Percentiles rank a stretch among this genome's conserved stretches.
These are phyloP conservation scores for Friedmanniomyces simplex DNA, from an alignment of 495 filamentous ascomycete genomes.

Conservation along the genomic window DNA sequence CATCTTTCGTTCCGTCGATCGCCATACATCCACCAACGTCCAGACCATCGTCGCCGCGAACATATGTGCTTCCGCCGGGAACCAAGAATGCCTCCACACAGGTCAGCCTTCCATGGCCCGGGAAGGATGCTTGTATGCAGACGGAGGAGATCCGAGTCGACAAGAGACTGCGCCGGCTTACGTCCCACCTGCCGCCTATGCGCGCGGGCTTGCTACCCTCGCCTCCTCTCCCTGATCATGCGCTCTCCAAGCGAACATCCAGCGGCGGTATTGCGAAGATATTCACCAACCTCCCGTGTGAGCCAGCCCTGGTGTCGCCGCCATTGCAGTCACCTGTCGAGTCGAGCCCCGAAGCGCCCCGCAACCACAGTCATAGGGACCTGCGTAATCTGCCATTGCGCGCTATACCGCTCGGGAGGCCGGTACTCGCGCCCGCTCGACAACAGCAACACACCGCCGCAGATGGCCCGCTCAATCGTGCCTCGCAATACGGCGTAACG, in stretches of 20 bases:
- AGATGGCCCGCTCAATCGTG: slow-evolving; percentile 17
- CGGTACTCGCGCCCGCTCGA: slow-evolving; percentile 8
- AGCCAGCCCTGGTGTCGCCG: not conserved
- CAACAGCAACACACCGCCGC: not conserved
- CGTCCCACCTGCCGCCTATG: slow-evolving; percentile 55
- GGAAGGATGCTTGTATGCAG: slow-evolving; percentile 54
- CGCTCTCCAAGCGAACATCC: not conserved
- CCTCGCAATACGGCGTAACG: slow-evolving; percentile 19
- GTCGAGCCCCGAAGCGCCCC: slow-evolving; percentile 9
- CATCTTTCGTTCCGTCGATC: slow-evolving; percentile 49
- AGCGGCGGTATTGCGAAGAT: slow-evolving; percentile 11
- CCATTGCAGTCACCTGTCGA: slow-evolving; percentile 8
- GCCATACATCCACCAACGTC: slow-evolving; percentile 55
- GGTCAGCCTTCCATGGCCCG: slow-evolving; percentile 33
- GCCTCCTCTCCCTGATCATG: slow-evolving; percentile 18
- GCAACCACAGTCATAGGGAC: slow-evolving; percentile 5
- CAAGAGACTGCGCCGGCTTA: slow-evolving; percentile 59
- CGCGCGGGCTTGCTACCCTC: slow-evolving; percentile 57
- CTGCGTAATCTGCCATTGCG: slow-evolving; percentile 12
- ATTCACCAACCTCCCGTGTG: slow-evolving; percentile 1
- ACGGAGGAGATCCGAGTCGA: slow-evolving; percentile 82
- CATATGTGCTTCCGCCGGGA: slow-evolving; percentile 51
- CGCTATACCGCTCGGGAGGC: slow-evolving; percentile 16
- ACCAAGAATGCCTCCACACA: slow-evolving; percentile 53
- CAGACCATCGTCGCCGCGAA: slow-evolving; percentile 52